Evolutionary conservation across 352 stramenopile species (phyloP).

Genomic region (Pythium aphanidermatum): DNA sequence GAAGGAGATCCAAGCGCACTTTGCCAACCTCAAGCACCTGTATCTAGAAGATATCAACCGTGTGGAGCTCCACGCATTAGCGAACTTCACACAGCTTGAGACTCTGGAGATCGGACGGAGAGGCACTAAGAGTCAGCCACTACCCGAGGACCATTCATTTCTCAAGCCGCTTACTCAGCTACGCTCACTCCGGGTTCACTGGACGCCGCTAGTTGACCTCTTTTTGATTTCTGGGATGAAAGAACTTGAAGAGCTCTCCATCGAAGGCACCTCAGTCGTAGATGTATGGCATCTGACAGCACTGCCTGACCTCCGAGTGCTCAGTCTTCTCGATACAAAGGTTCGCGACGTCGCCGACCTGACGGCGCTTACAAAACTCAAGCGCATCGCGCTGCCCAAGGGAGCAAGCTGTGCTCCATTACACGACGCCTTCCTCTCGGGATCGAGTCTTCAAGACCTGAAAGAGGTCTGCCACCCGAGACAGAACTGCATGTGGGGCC

Average conservation of each 20-base stretch:
- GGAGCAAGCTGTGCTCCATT: slow-evolving; percentile 13
- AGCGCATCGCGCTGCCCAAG: slow-evolving; percentile 14
- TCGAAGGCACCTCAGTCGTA: slow-evolving; percentile 10
- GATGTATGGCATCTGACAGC: slow-evolving; percentile 15
- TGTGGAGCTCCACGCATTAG: slow-evolving; percentile 13
- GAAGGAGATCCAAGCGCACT: slow-evolving; percentile 11
- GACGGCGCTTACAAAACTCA: slow-evolving; percentile 2
- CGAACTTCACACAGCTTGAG: slow-evolving; percentile 19
- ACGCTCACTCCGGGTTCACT: slow-evolving; percentile 6
- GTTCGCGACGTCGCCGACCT: slow-evolving; percentile 10
- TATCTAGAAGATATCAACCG: slow-evolving; percentile 20
- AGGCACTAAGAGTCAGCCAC: neutral
- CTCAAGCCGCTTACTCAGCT: slow-evolving; percentile 17
- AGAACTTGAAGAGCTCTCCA: slow-evolving; percentile 10
- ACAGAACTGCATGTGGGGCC: slow-evolving; percentile 19
- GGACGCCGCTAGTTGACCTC: slow-evolving; percentile 13
- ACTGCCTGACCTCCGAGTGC: slow-evolving; percentile 1
- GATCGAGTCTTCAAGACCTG: slow-evolving; percentile 6
- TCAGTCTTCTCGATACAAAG: slow-evolving; percentile 15
- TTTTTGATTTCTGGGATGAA: slow-evolving; percentile 13
- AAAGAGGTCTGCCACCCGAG: slow-evolving; percentile 14
- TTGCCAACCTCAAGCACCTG: slow-evolving; percentile 8
- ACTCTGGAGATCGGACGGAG: slow-evolving; percentile 16
- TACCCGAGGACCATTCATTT: slow-evolving; percentile 19
- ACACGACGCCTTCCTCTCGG: slow-evolving; percentile 13